Evolutionary conservation across 2,329 filamentous ascomycete genomes (phyloP), one percentile per base, ranked within the genome.

Genomic region (Aspergillus hiratsukae): DNA sequence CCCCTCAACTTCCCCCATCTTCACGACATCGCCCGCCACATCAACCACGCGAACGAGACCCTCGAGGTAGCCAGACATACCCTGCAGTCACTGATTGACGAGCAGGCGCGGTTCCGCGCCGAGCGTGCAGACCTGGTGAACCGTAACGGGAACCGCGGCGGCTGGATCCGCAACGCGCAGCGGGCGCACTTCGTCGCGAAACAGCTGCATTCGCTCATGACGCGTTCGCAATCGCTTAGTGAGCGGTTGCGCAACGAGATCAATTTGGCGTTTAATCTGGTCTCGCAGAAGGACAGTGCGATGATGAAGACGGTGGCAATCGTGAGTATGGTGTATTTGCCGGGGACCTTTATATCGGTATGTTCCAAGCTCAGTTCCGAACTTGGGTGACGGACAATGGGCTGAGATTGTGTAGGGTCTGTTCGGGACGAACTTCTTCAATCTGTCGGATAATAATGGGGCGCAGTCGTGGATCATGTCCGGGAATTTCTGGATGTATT

Each of bases 391-490:
- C 19, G 5, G 29, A 21, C 4, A 27, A 41, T 25, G n/a, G 52
- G 11, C 51, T 45, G 10, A 40, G 1, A 3, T n/a, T n/a, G n/a
- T 19, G 10, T 28, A 69, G 67, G 68, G 66, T 19, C 51, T 74
- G 29, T 74, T 73, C 58, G 70, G 71, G 14, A 72, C 68, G 48
- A 69, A 68, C 21, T 74, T 74, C 52, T 73, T 73, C 59, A 61
- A 68, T 35, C 64, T 69, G 21, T 46, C 43, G 19, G 53, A 61
- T 3, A 51, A 62, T 11, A 58, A 60, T 3, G 52, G 59, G 0
- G 49, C 56, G 5, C 57, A 64, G n/a, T 55, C 43, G 1, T 73
- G 64, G 64, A 54, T 61, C 14, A 62, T 66, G 19, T 65, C 69
- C 0, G 31, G 57, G 3, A 56, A 62, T 11, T 69, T 72, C 52